Base-by-base conservation (phyloP, 345 rosid species). In the Brassica napus region DNA sequence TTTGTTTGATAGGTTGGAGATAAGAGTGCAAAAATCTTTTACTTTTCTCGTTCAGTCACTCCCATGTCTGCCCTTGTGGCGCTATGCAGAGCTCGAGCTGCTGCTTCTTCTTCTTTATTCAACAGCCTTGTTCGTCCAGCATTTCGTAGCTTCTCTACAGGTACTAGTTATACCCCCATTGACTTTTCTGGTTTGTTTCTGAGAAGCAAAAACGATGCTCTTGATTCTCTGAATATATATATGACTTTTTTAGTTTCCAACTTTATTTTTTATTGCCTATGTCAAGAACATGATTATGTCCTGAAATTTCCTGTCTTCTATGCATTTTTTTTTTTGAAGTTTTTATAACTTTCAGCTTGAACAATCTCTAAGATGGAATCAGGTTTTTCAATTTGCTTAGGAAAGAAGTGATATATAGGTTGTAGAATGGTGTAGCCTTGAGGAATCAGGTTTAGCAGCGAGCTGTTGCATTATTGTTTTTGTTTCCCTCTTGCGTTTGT, bases 121-220 rank as follows among this genome's bases (percentile, higher is more conserved):
- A 78, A 24, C 6, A 16, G 63, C 59, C 28, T 82, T 66, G 10
- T 82, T 62, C 85, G 80, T 66, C 85, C 82, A 9, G 59, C 79
- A 69, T 65, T 82, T 82, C 85, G 80, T 24, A 71, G 8, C 60
- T 21, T 78, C 77, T 82, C 85, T 15, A 15, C 82, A 30, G 85
- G 85, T 82, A 15, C 0, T 49, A 21, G 10, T n/a, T 71, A 57
- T 35, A 32, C 63, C 21, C 42, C 32, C 54, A 35, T 31, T 65
- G 30, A 15, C 39, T 58, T 71, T 71, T 65, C 59, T 61, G 68
- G 15, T 55, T 8, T 39, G 18, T 18, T 60, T 24, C 30, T 8
- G 24, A 28, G 15, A 6, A 34, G 23, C 30, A 58, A 24, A 21
- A 30, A 4, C 61, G 30, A 14, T 57, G 37, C 55, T 65, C 31